phyloP scores from a whole-genome alignment of 2,329 filamentous ascomycete species.

The Chrysoporthe austroafricana region DNA sequence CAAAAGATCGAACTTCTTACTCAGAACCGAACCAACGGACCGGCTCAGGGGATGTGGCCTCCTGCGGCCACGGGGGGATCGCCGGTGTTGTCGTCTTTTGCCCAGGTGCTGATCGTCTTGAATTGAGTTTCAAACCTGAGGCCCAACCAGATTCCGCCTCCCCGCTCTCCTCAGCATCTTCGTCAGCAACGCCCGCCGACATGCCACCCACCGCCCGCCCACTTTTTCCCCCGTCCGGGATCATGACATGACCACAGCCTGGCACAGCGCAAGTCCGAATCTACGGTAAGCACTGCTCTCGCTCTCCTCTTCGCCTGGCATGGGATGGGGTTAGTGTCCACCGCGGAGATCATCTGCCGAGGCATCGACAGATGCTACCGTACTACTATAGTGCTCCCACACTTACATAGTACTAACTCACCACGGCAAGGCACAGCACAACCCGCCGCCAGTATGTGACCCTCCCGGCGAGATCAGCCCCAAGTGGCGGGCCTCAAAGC shows the following conservation, averaged over 20 bases:
- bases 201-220: not conserved
- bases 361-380: not conserved
- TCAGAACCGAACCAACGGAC: not conserved
- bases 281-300: not conserved
- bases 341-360: conserved; percentile 1
- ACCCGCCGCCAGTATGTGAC: not conserved
- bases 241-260: no score
- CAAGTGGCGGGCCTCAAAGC: not conserved
- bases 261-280: not conserved
- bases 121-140: conserved; percentile 25
- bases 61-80: no score
- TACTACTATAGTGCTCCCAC: not conserved
- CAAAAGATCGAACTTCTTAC: not conserved
- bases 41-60: not conserved
- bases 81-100: not conserved
- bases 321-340: not conserved
- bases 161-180: conserved; percentile 3
- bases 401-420: no score
- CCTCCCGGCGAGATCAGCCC: not conserved
- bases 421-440: no score
- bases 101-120: conserved; percentile 20
- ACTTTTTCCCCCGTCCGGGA: not conserved
- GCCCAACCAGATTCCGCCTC: conserved; percentile 4
- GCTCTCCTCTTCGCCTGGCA: not conserved
- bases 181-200: not conserved